These are phyloP conservation scores for Boletus rubescentipes DNA, from an alignment of 768 basidiomycete species.

Conservation along the genomic window DNA sequence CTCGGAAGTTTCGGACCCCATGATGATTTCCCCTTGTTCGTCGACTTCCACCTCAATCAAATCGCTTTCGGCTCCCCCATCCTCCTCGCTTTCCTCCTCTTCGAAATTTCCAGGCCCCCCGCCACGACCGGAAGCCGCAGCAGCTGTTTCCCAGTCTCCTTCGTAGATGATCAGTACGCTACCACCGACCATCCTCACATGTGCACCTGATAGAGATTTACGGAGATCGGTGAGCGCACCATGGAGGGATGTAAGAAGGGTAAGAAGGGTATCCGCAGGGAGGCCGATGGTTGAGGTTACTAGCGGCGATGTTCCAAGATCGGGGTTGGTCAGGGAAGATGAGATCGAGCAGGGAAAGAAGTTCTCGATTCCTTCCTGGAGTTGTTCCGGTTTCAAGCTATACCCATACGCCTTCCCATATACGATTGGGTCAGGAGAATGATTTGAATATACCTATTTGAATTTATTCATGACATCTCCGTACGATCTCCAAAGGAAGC, in stretches of 20 bases:
- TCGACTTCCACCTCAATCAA: slow-evolving; percentile 38
- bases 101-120: slow-evolving; percentile 17
- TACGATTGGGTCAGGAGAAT: slow-evolving; percentile 50
- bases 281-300: slow-evolving; percentile 45
- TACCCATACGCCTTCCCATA: slow-evolving; percentile 81
- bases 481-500: neutral
- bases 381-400: slow-evolving; percentile 61
- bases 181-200: slow-evolving; percentile 80
- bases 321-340: slow-evolving; percentile 8
- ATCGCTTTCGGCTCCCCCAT: slow-evolving; percentile 39
- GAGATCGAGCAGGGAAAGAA: slow-evolving; percentile 67
- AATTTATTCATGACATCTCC: neutral
- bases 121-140: slow-evolving; percentile 37
- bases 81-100: slow-evolving; percentile 33
- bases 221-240: slow-evolving; percentile 53
- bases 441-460: slow-evolving; percentile 69
- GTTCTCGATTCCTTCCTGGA: slow-evolving; percentile 70
- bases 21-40: slow-evolving; percentile 23
- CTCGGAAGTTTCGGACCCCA: slow-evolving; percentile 22
- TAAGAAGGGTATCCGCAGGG: slow-evolving; percentile 50
- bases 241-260: slow-evolving; percentile 56
- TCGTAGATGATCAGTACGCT: slow-evolving; percentile 85
- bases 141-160: slow-evolving; percentile 47
- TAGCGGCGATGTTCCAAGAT: neutral
- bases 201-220: slow-evolving; percentile 46